phyloP scores from a whole-genome alignment of 345 rosid species.

The Crucihimalaya himalaica region DNA sequence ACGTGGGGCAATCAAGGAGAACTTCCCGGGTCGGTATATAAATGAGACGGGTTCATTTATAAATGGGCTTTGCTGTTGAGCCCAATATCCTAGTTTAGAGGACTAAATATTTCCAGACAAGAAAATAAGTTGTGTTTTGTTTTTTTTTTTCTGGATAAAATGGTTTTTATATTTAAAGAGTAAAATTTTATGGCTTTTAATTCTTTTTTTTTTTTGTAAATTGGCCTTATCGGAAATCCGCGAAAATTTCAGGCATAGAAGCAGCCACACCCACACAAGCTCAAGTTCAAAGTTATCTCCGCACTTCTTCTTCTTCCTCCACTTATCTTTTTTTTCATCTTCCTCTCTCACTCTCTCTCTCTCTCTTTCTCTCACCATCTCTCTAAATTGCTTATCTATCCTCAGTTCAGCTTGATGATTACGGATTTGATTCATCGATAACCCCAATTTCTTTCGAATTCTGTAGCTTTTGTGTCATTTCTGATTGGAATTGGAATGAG shows the following conservation, averaged over 20 bases:
- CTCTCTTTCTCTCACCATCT: constrained; percentile 8
- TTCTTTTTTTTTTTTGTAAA: not conserved
- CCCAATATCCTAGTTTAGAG: not conserved
- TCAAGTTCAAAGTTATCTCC: constrained; percentile 40
- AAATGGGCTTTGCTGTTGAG: constrained; percentile 12
- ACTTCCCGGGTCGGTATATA: not conserved
- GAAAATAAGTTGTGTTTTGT: not conserved
- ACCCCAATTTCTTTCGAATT: constrained; percentile 7
- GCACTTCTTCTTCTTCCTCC: constrained; percentile 27
- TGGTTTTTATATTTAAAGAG: not conserved
- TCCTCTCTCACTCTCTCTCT: constrained; percentile 12
- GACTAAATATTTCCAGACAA: not conserved
- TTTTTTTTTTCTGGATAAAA: not conserved
- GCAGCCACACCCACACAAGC: constrained; percentile 59
- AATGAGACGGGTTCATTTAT: not conserved
- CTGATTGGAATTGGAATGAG: constrained; percentile 23
- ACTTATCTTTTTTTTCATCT: constrained; percentile 33
- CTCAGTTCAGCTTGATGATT: constrained; percentile 4
- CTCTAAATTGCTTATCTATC: constrained; percentile 15
- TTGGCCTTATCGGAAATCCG: constrained; percentile 54
- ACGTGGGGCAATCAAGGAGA: constrained; percentile 18
- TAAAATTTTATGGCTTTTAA: not conserved
- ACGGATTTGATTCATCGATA: constrained; percentile 20
- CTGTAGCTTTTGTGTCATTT: constrained; percentile 1
- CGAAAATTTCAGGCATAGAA: constrained; percentile 58